Base-by-base conservation (phyloP, 164 flowering plant genomes). In the Kingdonia uniflora region DNA sequence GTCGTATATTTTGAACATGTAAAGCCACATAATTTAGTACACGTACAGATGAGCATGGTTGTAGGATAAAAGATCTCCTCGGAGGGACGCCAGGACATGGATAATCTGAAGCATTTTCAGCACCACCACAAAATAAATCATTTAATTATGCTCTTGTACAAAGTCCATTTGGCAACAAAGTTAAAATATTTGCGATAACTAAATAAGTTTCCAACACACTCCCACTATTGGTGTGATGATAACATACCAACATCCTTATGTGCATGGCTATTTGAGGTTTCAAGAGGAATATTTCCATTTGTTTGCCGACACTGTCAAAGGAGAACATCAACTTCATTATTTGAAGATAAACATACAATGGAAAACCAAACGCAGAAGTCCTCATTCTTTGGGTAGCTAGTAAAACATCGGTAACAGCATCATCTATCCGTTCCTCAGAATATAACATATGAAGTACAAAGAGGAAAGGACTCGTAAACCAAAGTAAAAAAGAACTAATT, bases 41-140 rank as follows among this genome's bases (percentile, higher is more conserved):
- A 72, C 89, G 43, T 82, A 90, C 95, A 60, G 67, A 62, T 49
- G 85, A 74, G 74, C 89, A 83, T 37, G 85, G 68, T 70, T 58
- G 69, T 68, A 83, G 56, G 55, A 65, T 52, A 58, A 63, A 69
- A 51, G 76, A 58, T 49, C 51, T 55, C 42, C 23, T 19, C 7
- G 43, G 57, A 51, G 72, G 56, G 39, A 51, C 65, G 58, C 41
- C 39, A 51, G 66, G 46, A 71, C 43, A 38, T 33, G 66, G n/a
- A n/a, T n/a, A 49, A 44, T 63, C 68, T 37, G 50, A 53, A 51
- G 35, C 41, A 23, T 40, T 37, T 21, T 42, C 42, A 22, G 44
- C 56, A 54, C 47, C 71, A 55, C 51, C 56, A 39, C 41, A 49
- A 49, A 64, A 39, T 53, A 50, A 50, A 51, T 45, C 20, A 23